Evolutionary conservation across 352 stramenopile genomes (phyloP).

Genomic region (Globisporangium splendens): DNA sequence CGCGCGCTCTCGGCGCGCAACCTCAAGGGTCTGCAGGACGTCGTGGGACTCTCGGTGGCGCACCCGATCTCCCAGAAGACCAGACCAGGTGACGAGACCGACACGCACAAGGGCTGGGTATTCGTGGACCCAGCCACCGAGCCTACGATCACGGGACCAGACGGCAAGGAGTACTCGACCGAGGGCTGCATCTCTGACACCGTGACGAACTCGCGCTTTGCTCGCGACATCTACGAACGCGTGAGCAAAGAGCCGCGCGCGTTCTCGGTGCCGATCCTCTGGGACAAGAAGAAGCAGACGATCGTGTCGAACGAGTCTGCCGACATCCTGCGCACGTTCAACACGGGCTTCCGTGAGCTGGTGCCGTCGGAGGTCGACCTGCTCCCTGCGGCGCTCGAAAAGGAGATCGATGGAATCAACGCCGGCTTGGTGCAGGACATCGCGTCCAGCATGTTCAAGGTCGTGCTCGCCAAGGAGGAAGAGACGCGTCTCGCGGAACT

Average conservation of each 20-base stretch:
- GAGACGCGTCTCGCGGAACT: conserved; percentile 39
- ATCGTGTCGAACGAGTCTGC: conserved; percentile 83
- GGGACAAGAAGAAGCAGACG: conserved; percentile 55
- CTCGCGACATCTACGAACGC: conserved; percentile 37
- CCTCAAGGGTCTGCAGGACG: conserved; percentile 91
- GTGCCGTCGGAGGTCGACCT: conserved; percentile 35
- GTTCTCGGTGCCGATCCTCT: conserved; percentile 62
- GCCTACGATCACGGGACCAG: conserved; percentile 3
- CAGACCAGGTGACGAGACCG: conserved; percentile 26
- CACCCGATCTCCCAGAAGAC: conserved; percentile 48
- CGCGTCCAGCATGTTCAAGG: conserved; percentile 47
- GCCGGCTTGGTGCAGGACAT: conserved; percentile 54
- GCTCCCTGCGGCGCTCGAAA: conserved; percentile 38
- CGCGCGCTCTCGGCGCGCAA: conserved; percentile 64
- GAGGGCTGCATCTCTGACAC: conserved; percentile 18
- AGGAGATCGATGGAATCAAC: conserved; percentile 61
- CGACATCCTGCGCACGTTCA: conserved; percentile 68
- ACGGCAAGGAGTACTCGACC: conserved; percentile 19
- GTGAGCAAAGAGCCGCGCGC: conserved; percentile 10
- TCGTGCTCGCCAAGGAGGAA: conserved; percentile 51
- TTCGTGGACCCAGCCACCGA: conserved; percentile 20
- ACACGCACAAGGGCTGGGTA: conserved; percentile 33
- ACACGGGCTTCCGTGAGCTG: conserved; percentile 36
- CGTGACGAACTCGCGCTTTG: conserved; percentile 18
- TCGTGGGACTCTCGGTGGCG: conserved; percentile 85